phyloP scores from a whole-genome alignment of 2,329 filamentous ascomycete species.

The Ceratocystis smalleyi region DNA sequence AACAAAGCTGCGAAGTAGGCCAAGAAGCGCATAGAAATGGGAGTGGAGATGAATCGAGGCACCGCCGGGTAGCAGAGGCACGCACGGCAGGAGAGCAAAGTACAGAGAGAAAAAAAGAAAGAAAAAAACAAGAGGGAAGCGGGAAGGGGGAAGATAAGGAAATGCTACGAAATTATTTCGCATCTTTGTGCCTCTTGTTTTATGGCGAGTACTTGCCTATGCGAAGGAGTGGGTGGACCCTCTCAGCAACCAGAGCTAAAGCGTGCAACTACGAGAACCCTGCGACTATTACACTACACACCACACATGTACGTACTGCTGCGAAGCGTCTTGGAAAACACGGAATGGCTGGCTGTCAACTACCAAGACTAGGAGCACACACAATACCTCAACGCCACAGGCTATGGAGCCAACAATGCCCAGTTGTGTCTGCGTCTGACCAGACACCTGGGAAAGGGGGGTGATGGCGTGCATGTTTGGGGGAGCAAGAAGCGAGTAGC shows the following conservation, averaged over 20 bases:
- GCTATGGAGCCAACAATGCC: no score
- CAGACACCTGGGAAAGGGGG: no score
- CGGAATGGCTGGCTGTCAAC: no score
- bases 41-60: not conserved
- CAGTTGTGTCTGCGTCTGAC: no score
- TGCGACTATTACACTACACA: no score
- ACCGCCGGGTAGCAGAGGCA: not conserved
- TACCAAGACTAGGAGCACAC: no score
- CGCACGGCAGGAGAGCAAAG: not conserved
- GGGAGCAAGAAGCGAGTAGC: not conserved
- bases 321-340: no score
- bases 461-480: no score
- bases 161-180: not conserved
- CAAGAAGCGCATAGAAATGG: not conserved
- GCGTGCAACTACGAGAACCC: not conserved
- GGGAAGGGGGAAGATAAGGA: not conserved
- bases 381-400: no score
- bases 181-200: not conserved
- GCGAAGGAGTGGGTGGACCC: not conserved
- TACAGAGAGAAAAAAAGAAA: not conserved
- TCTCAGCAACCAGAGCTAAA: not conserved
- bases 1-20: not conserved
- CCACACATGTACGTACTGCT: no score
- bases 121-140: not conserved
- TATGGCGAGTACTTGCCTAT: not conserved